Evolutionary conservation across 2,329 filamentous ascomycete genomes (phyloP).

Genomic region (Stagonosporopsis rhizophila): DNA sequence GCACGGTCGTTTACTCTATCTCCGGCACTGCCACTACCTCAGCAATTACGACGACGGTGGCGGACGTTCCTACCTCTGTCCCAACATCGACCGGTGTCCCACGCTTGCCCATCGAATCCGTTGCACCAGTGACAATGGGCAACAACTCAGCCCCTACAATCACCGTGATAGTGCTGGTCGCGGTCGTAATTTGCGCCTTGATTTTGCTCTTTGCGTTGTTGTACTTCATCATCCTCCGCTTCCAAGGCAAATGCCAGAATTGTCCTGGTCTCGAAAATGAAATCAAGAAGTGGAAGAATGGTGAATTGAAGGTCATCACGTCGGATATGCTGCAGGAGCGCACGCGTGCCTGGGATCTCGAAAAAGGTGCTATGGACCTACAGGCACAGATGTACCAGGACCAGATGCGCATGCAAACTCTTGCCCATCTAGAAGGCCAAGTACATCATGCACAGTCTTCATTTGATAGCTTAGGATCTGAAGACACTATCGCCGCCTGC

Average conservation of each 20-base stretch:
- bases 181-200: neutral
- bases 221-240: slow-evolving; percentile 4
- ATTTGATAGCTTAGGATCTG: neutral
- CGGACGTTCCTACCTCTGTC: neutral
- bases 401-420: neutral
- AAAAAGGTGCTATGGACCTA: neutral
- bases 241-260: neutral
- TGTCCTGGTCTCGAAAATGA: neutral
- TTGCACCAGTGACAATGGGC: neutral
- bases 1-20: neutral
- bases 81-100: neutral
- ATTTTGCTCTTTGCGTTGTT: neutral
- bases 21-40: neutral
- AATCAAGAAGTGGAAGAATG: slow-evolving; percentile 2
- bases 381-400: neutral
- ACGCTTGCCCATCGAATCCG: neutral
- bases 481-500: neutral
- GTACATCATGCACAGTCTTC: neutral
- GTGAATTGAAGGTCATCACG: neutral
- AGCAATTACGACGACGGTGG: neutral
- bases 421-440: neutral
- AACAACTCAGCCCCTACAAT: neutral
- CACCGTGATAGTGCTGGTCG: neutral
- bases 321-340: neutral
- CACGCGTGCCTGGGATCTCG: neutral